phyloP scores from a whole-genome alignment of 2,329 filamentous ascomycete genomes.

The Exophiala calicioides region DNA sequence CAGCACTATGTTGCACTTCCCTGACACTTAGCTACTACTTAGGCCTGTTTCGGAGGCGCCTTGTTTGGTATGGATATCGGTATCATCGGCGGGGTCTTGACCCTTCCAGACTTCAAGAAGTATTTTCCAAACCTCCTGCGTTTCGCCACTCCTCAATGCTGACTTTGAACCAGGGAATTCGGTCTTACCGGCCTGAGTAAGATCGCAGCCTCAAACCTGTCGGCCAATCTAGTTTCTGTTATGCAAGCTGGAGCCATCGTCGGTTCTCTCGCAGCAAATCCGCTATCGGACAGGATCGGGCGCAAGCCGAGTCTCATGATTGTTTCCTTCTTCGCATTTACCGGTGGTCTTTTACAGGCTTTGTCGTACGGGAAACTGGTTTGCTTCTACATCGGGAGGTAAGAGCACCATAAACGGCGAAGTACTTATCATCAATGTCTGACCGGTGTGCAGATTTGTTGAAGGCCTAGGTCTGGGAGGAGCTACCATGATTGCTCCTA shows the following conservation, averaged over 20 bases:
- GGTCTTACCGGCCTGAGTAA: constrained; percentile 46
- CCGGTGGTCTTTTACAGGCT: constrained; percentile 67
- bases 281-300: constrained; percentile 50
- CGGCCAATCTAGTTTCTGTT: constrained; percentile 70
- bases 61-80: constrained; percentile 68
- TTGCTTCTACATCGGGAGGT: constrained; percentile 66
- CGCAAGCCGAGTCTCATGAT: constrained; percentile 58
- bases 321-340: constrained; percentile 58
- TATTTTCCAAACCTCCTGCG: constrained; percentile 36
- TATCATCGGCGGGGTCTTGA: constrained; percentile 67
- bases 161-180: constrained; percentile 50
- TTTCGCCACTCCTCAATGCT: constrained; percentile 12
- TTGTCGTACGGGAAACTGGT: constrained; percentile 61
- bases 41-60: constrained; percentile 68
- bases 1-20: not conserved
- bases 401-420: constrained; percentile 45
- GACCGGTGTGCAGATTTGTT: constrained; percentile 47
- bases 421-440: constrained; percentile 10
- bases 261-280: constrained; percentile 57
- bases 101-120: constrained; percentile 59
- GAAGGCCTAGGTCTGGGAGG: constrained; percentile 54
- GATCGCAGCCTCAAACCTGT: constrained; percentile 54
- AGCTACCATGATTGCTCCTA: constrained; percentile 60
- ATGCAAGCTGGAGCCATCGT: constrained; percentile 69
- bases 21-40: constrained; percentile 5